These are phyloP conservation scores for Linanthus parryae DNA, from an alignment of 148 eudicot genomes.

Conservation along the genomic window DNA sequence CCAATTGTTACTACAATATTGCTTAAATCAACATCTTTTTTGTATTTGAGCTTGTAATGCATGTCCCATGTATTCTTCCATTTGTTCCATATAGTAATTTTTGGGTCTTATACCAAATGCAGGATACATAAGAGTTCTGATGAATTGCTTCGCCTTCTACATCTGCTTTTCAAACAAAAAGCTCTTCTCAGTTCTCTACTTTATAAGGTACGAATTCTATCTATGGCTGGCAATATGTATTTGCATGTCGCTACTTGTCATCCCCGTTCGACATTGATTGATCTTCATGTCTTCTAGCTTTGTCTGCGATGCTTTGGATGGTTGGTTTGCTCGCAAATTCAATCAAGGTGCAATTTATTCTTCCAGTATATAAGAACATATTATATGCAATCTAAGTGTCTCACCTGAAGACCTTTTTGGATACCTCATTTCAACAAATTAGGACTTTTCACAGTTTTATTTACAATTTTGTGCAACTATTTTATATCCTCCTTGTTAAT, in stretches of 20 bases:
- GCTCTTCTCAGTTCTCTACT: slow-evolving; percentile 70
- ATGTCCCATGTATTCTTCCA: too few relatives aligned
- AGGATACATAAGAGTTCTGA: slow-evolving; percentile 73
- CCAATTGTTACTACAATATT: too few relatives aligned
- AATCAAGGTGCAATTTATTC: slow-evolving; percentile 62
- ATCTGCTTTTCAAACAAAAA: slow-evolving; percentile 67
- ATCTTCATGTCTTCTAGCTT: slow-evolving; percentile 50
- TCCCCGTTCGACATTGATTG: neutral
- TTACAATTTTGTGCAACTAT: too few relatives aligned
- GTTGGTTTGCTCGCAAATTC: slow-evolving; percentile 95
- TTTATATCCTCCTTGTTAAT: slow-evolving; percentile 4
- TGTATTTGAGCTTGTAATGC: neutral
- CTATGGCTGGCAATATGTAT: too few relatives aligned
- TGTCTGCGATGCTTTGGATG: slow-evolving; percentile 94
- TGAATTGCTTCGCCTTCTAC: slow-evolving; percentile 81
- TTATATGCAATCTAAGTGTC: too few relatives aligned
- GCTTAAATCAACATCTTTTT: too few relatives aligned
- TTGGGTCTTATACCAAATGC: slow-evolving; percentile 23
- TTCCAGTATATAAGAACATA: too few relatives aligned
- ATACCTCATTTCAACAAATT: too few relatives aligned
- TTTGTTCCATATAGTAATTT: slow-evolving; percentile 4
- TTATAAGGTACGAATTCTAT: slow-evolving; percentile 51
- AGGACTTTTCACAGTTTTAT: too few relatives aligned
- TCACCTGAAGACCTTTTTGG: too few relatives aligned
- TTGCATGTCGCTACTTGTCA: slow-evolving; percentile 1